phyloP scores from a whole-genome alignment of 306 rosid species.

The Cotoneaster glaucophyllus region DNA sequence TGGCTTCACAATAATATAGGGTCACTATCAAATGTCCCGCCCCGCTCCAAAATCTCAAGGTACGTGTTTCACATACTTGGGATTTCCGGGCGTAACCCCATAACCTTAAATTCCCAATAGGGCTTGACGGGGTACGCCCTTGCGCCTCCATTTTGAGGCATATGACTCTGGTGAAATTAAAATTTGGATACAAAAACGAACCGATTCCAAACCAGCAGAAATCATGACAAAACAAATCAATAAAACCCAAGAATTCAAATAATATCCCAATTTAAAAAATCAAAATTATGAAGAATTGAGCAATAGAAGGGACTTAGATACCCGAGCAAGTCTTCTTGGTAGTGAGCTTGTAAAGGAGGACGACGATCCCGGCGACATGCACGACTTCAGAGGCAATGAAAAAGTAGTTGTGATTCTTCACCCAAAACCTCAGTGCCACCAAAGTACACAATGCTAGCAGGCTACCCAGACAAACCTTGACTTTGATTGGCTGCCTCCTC shows the following conservation, averaged over 20 bases:
- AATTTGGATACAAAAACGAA: not conserved
- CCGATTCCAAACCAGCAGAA: not conserved
- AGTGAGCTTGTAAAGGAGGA: conserved; percentile 65
- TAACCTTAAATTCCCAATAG: too few relatives aligned
- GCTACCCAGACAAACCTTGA: conserved; percentile 39
- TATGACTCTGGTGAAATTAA: not conserved
- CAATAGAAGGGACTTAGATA: conserved; percentile 7
- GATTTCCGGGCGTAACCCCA: too few relatives aligned
- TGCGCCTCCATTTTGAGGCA: too few relatives aligned
- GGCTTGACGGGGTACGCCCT: too few relatives aligned
- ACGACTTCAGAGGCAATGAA: conserved; percentile 41
- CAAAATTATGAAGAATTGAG: not conserved
- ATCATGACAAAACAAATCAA: not conserved
- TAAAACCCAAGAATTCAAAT: not conserved
- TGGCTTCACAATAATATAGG: too few relatives aligned
- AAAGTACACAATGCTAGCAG: conserved; percentile 34
- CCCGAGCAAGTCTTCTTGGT: conserved; percentile 77
- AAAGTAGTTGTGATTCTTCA: conserved; percentile 22
- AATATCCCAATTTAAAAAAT: not conserved
- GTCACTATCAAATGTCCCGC: too few relatives aligned
- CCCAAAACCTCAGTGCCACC: conserved; percentile 31
- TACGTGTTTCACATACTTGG: too few relatives aligned
- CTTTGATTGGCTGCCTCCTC: conserved; percentile 37
- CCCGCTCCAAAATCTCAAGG: too few relatives aligned
- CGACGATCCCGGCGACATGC: conserved; percentile 49